Evolutionary conservation across 331 rosid species (phyloP).

Genomic region (Erythrophleum ivorense): DNA sequence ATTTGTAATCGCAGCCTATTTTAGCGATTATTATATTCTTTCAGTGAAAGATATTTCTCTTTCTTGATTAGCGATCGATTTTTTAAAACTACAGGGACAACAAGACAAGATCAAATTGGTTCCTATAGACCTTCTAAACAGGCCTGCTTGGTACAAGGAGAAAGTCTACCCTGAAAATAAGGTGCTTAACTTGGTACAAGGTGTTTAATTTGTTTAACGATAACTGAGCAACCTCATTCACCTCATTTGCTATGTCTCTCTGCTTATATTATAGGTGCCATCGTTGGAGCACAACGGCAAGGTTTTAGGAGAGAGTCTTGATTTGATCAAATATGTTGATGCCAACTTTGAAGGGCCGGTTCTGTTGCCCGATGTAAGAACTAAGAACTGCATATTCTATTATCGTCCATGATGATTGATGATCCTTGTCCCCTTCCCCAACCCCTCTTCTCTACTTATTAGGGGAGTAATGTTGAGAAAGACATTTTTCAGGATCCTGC

Average conservation of each 20-base stretch:
- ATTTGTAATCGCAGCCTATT: not conserved
- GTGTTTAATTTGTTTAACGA: not conserved
- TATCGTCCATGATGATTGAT: conserved; percentile 6
- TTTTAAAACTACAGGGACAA: conserved; percentile 45
- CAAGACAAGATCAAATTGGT: conserved; percentile 55
- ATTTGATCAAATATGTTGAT: conserved; percentile 79
- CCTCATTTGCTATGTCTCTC: conserved; percentile 1
- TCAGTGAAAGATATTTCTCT: conserved; percentile 1
- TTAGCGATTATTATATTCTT: not conserved
- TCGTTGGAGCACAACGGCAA: conserved; percentile 88
- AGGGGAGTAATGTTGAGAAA: conserved; percentile 11
- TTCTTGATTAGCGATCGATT: not conserved
- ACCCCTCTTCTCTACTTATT: not conserved
- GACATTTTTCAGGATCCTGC: conserved; percentile 61
- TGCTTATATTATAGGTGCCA: conserved; percentile 60
- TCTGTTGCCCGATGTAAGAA: conserved; percentile 65
- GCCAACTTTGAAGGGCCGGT: conserved; percentile 78
- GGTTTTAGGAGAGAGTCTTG: conserved; percentile 89
- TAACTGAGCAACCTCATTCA: not conserved
- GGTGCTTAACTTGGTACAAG: conserved; percentile 38
- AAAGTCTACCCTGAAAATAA: conserved; percentile 72
- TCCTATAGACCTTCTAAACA: conserved; percentile 46
- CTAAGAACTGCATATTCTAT: conserved; percentile 39
- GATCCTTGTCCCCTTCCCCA: not conserved
- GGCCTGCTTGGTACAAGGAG: conserved; percentile 69